These are phyloP conservation scores for Hypoxylon fuscum DNA, from an alignment of 495 filamentous ascomycete species.

Conservation along the genomic window DNA sequence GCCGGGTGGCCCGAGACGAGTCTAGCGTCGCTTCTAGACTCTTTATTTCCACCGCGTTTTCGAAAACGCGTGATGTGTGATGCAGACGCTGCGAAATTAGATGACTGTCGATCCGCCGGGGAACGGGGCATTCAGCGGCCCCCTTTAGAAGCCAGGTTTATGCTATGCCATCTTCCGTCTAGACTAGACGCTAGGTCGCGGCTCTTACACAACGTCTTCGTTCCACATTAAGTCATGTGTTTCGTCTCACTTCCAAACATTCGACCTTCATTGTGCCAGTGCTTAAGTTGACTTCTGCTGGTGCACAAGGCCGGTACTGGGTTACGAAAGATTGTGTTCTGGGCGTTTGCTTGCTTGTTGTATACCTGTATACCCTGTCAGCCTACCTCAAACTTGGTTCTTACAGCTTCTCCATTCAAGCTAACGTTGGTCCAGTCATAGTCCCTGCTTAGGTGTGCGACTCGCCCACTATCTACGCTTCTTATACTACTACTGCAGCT, in stretches of 20 bases:
- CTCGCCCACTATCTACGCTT: constrained; percentile 29
- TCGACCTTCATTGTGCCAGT: constrained; percentile 24
- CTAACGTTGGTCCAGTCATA: constrained; percentile 21
- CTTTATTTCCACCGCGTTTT: constrained; percentile 22
- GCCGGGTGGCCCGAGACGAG: constrained; percentile 35
- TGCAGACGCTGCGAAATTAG: constrained; percentile 29
- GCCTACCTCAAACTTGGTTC: constrained; percentile 18
- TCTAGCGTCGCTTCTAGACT: constrained; percentile 40
- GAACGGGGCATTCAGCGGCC: constrained; percentile 3
- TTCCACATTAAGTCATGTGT: constrained; percentile 42
- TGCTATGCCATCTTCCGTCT: constrained; percentile 31
- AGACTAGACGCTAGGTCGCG: no score
- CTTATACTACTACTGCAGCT: constrained; percentile 17
- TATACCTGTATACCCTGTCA: constrained; percentile 26
- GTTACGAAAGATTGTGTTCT: constrained; percentile 10
- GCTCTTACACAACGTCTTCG: constrained; percentile 24
- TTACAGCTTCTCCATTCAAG: constrained; percentile 17
- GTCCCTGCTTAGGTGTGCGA: constrained; percentile 24
- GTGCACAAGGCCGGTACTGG: constrained; percentile 24
- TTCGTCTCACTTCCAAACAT: constrained; percentile 27
- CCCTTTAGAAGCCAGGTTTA: constrained; percentile 18
- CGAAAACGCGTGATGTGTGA: constrained; percentile 21
- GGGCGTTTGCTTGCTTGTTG: constrained; percentile 21
- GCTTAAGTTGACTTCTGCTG: constrained; percentile 35
- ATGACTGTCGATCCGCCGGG: constrained; percentile 26